Conservation (phyloP, 129 eudicot genomes). For the Daucus carota region DH1_v3.0 NC_030381.2:6337001-6337500, state of each 20-base stretch:
- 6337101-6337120: not conserved
- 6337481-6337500: constrained; percentile 1
- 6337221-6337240: not conserved
- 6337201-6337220: not conserved
- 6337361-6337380: not conserved
- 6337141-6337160: not conserved
- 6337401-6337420: not conserved
- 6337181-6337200: not conserved
- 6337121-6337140: not conserved
- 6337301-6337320: not conserved
- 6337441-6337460: not conserved
- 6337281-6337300: not conserved
- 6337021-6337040: not conserved
- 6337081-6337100: not conserved
- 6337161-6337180: not conserved
- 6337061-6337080: not conserved
- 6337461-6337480: not conserved
- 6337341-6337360: not conserved
- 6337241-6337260: not conserved
- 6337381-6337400: not conserved
- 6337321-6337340: not conserved
- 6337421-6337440: not conserved
- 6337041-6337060: not conserved
- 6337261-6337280: not conserved
- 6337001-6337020: not conserved